Percentiles rank a stretch among this genome's conserved stretches.
Evolutionary conservation across 108 stramenopile species (phyloP).

Genomic region (Schizochytrium sp.): DNA sequence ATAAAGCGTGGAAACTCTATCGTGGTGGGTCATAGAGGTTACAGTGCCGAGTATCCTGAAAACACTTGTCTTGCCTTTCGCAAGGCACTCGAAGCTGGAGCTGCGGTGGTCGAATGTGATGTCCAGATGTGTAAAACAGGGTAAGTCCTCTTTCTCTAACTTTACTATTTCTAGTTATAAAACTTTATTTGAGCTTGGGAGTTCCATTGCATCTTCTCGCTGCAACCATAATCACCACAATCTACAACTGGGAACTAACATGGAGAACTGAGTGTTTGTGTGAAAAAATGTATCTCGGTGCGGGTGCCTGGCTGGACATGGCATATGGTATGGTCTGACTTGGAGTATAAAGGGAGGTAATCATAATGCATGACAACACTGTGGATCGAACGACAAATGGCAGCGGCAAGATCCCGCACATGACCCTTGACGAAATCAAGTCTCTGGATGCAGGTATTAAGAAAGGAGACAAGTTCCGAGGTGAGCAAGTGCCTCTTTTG

Average conservation of each 20-base stretch:
- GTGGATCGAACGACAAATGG: slow-evolving; percentile 27
- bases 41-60: slow-evolving; percentile 21
- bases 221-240: no score
- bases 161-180: no score
- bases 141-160: neutral
- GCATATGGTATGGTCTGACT: neutral
- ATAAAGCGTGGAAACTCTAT: neutral
- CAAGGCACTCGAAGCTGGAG: neutral
- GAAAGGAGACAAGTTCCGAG: slow-evolving; percentile 25
- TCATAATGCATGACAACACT: slow-evolving; percentile 33
- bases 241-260: no score
- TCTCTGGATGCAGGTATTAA: slow-evolving; percentile 8
- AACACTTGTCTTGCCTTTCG: slow-evolving; percentile 34
- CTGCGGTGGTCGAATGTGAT: neutral
- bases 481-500: neutral
- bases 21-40: slow-evolving; percentile 14
- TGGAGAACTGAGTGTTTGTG: no score
- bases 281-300: no score
- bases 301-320: no score
- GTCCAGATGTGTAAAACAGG: slow-evolving; percentile 23
- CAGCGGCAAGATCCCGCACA: neutral
- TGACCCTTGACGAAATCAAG: slow-evolving; percentile 25
- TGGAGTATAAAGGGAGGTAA: neutral
- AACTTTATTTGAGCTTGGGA: no score
- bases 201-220: no score